Percentiles rank a stretch among this genome's conserved stretches.
Conservation (phyloP, 441 rosid genomes). For the Adansonia rubrostipa region DNA sequence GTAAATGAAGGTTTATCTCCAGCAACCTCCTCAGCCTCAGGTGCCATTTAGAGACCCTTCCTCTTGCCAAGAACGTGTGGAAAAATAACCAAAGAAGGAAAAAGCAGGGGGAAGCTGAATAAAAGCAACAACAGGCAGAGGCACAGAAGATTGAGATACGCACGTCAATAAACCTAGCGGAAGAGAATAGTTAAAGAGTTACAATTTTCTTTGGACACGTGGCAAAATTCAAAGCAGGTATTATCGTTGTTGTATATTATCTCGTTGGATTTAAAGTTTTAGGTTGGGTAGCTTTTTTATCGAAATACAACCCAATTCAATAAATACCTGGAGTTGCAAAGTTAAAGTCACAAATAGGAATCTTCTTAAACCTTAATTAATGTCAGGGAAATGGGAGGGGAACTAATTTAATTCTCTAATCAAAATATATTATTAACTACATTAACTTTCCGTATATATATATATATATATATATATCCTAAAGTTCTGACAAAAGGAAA, state of each 20-base stretch:
- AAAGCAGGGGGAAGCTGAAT: neutral
- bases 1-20: constrained; percentile 19
- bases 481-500: no score
- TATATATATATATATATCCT: no score
- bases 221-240: neutral
- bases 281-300: no score
- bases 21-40: constrained; percentile 12
- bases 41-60: constrained; percentile 25
- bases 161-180: neutral
- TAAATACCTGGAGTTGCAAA: neutral
- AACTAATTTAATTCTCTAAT: no score
- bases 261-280: no score
- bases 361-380: neutral
- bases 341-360: neutral
- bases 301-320: no score
- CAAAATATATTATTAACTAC: no score
- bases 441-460: no score
- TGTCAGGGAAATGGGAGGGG: neutral
- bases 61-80: constrained; percentile 2
- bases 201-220: neutral
- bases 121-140: neutral
- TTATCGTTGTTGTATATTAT: no score
- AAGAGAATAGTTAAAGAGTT: neutral
- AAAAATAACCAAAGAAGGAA: neutral
- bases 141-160: neutral